A percentile compares a stretch with the other conserved stretches of the same genome.
phyloP scores from a whole-genome alignment of 495 filamentous ascomycete species.

The Aspergillus avenaceus region DNA sequence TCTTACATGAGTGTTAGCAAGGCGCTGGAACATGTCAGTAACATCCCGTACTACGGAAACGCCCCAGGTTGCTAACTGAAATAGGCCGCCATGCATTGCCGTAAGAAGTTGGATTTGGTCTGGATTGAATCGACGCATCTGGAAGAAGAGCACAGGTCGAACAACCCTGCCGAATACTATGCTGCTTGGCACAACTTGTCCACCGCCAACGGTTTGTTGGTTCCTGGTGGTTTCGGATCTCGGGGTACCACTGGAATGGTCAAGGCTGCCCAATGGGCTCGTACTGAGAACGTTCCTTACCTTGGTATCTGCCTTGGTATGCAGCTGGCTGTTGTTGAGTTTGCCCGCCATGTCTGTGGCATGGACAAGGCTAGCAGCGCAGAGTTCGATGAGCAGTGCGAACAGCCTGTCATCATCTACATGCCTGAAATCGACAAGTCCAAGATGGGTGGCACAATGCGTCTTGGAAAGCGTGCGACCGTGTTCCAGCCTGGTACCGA shows the following conservation, averaged over 20 bases:
- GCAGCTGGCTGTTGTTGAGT: conserved; percentile 92
- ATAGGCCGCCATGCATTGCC: conserved; percentile 73
- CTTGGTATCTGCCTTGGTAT: conserved; percentile 93
- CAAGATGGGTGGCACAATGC: conserved; percentile 87
- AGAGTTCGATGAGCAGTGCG: conserved; percentile 57
- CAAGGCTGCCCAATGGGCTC: conserved; percentile 73
- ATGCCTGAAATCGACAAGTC: conserved; percentile 85
- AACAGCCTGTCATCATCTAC: conserved; percentile 68
- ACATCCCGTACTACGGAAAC: not conserved
- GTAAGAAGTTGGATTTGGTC: conserved; percentile 70
- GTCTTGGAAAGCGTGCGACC: conserved; percentile 72
- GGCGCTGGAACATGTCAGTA: conserved; percentile 66
- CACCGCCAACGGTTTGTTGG: conserved; percentile 52
- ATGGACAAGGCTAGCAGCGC: conserved; percentile 57
- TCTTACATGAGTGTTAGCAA: conserved; percentile 80
- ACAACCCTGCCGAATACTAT: conserved; percentile 70
- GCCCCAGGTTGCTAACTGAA: not conserved
- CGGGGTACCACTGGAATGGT: conserved; percentile 90
- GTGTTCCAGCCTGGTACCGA: conserved; percentile 74
- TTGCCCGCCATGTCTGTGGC: conserved; percentile 67
- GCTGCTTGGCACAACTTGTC: conserved; percentile 82
- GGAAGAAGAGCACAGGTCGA: conserved; percentile 54
- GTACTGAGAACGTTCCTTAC: conserved; percentile 74
- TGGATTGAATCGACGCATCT: conserved; percentile 84
- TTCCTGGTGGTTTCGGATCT: conserved; percentile 74